Percentiles rank a stretch among this genome's conserved stretches.
phyloP scores from a whole-genome alignment of 495 filamentous ascomycete genomes.

The Aspergillus hancockii region DNA sequence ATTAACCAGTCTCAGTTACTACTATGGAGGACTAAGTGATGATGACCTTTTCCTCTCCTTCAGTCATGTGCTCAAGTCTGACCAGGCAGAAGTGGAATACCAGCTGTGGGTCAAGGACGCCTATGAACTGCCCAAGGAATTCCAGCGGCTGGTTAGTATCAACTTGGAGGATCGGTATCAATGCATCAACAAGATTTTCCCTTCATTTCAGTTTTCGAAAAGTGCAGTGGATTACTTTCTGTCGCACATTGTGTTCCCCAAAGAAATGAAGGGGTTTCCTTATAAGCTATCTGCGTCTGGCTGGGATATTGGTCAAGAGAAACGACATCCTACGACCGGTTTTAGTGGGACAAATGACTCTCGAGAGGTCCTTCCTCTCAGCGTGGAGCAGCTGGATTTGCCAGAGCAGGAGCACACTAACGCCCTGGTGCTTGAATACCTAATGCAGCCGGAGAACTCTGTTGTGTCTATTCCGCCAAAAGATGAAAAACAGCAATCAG shows the following conservation, averaged over 20 bases:
- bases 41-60: too few relatives aligned
- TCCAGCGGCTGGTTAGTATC: too few relatives aligned
- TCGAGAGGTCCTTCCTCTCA: slow-evolving; percentile 54
- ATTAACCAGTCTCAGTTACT: slow-evolving; percentile 58
- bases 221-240: slow-evolving; percentile 64
- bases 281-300: slow-evolving; percentile 66
- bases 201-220: slow-evolving; percentile 30
- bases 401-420: slow-evolving; percentile 61
- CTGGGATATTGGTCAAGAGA: slow-evolving; percentile 62
- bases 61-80: too few relatives aligned
- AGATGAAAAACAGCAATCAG: too few relatives aligned
- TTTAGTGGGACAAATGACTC: slow-evolving; percentile 78
- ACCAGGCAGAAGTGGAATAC: too few relatives aligned
- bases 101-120: too few relatives aligned
- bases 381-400: slow-evolving; percentile 56
- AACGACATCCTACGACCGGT: slow-evolving; percentile 52
- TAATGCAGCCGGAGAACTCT: slow-evolving; percentile 58
- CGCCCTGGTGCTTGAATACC: slow-evolving; percentile 58
- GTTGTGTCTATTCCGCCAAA: slow-evolving; percentile 28
- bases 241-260: slow-evolving; percentile 61
- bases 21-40: too few relatives aligned
- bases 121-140: slow-evolving; percentile 31
- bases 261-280: slow-evolving; percentile 63
- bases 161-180: too few relatives aligned
- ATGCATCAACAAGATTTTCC: too few relatives aligned